phyloP scores from a whole-genome alignment of 805 yeast genomes.

The Wickerhamiella nectarea region DNA sequence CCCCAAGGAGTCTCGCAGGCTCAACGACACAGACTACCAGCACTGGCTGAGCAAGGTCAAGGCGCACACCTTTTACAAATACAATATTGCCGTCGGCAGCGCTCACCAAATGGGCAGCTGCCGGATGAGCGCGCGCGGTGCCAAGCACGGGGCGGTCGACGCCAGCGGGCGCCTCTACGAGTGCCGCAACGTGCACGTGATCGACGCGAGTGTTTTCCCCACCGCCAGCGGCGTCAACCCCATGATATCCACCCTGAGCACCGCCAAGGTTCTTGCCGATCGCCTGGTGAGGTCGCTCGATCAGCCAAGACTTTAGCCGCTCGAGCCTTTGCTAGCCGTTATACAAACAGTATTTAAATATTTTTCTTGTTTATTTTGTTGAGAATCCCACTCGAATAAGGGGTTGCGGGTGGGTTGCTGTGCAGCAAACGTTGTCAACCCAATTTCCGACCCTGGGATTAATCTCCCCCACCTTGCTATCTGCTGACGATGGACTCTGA shows the following conservation, averaged over 20 bases:
- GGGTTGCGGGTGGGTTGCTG: too few species aligned
- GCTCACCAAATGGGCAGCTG: slow-evolving; percentile 45
- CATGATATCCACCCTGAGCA: slow-evolving; percentile 37
- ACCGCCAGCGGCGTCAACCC: slow-evolving; percentile 43
- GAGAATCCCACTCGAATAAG: too few species aligned
- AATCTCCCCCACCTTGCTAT: neutral
- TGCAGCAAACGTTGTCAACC: too few species aligned
- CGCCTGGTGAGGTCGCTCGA: slow-evolving; percentile 24
- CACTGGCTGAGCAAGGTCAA: slow-evolving; percentile 21
- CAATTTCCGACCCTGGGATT: too few species aligned
- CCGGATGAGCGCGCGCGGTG: slow-evolving; percentile 32
- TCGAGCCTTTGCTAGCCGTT: too few species aligned
- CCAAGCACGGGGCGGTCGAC: slow-evolving; percentile 34
- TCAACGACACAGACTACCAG: slow-evolving; percentile 33
- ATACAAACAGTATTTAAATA: too few species aligned
- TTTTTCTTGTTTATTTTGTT: too few species aligned
- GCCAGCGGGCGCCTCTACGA: slow-evolving; percentile 35
- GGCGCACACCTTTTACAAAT: slow-evolving; percentile 18
- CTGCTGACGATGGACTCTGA: neutral
- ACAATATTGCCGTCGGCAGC: slow-evolving; percentile 29
- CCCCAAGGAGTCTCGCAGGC: slow-evolving; percentile 25
- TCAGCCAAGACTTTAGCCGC: neutral
- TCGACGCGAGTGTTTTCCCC: slow-evolving; percentile 39
- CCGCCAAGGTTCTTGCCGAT: slow-evolving; percentile 32
- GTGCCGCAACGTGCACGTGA: slow-evolving; percentile 35